Conservation (phyloP, 805 yeast genomes). For the Candida insectorum region DNA sequence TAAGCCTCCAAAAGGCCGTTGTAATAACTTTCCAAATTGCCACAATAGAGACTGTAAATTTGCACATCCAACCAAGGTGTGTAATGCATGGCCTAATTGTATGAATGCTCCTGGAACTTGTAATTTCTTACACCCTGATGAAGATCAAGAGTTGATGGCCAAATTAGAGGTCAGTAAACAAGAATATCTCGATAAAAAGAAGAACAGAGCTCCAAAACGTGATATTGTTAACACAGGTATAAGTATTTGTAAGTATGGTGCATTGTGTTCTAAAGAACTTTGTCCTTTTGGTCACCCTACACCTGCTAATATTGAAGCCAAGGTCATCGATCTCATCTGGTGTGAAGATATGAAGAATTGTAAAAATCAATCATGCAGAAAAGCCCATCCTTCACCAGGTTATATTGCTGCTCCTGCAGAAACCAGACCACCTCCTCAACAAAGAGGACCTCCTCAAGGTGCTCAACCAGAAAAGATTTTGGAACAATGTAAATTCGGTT, state of each 20-base stretch:
- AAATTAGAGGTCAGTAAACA: slow-evolving; percentile 62
- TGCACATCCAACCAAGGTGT: slow-evolving; percentile 76
- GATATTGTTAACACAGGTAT: slow-evolving; percentile 41
- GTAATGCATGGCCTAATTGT: slow-evolving; percentile 76
- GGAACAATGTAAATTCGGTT: slow-evolving; percentile 81
- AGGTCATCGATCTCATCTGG: slow-evolving; percentile 68
- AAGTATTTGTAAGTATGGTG: slow-evolving; percentile 73
- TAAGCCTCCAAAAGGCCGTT: slow-evolving; percentile 58
- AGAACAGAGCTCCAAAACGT: slow-evolving; percentile 14
- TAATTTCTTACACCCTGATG: slow-evolving; percentile 77
- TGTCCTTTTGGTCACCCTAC: slow-evolving; percentile 94
- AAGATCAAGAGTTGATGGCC: slow-evolving; percentile 71
- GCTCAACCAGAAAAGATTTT: slow-evolving; percentile 34
- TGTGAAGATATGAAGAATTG: slow-evolving; percentile 71
- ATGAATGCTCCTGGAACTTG: slow-evolving; percentile 80
- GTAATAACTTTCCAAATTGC: slow-evolving; percentile 70
- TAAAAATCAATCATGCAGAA: slow-evolving; percentile 55
- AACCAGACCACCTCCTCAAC: slow-evolving; percentile 4
- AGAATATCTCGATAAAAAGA: slow-evolving; percentile 43
- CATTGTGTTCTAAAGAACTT: slow-evolving; percentile 66
- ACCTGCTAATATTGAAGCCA: slow-evolving; percentile 73
- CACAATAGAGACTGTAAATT: slow-evolving; percentile 63
- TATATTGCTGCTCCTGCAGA: slow-evolving; percentile 20
- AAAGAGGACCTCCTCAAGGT: slow-evolving; percentile 1
- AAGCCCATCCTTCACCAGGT: slow-evolving; percentile 80